A percentile compares a stretch with the other conserved stretches of the same genome.
phyloP scores from a whole-genome alignment of 2,329 filamentous ascomycete species.

The Ophiocordyceps camponoti-floridani region DNA sequence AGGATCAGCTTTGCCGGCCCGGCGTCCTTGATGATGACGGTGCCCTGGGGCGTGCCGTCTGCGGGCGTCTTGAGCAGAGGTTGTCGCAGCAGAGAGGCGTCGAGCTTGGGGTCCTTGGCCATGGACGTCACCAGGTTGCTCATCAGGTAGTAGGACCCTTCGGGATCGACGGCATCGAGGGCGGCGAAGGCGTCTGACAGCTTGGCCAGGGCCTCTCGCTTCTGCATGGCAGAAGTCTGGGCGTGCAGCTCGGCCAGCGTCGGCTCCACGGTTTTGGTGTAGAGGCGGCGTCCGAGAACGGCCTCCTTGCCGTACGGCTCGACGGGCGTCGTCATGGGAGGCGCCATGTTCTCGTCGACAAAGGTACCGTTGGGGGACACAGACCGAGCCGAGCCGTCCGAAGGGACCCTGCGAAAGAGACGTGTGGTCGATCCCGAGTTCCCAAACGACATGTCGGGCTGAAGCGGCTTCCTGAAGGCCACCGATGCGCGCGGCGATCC shows the following conservation, averaged over 20 bases:
- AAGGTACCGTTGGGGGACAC: slow-evolving; percentile 22
- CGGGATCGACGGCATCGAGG: slow-evolving; percentile 74
- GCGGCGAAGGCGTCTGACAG: slow-evolving; percentile 74
- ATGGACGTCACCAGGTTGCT: slow-evolving; percentile 60
- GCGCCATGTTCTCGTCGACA: slow-evolving; percentile 47
- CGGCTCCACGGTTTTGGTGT: slow-evolving; percentile 65
- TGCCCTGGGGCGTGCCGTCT: slow-evolving; percentile 31
- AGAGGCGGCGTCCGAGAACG: slow-evolving; percentile 62
- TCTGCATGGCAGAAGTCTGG: slow-evolving; percentile 48
- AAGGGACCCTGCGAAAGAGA: slow-evolving; percentile 72
- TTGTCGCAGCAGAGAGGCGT: slow-evolving; percentile 25
- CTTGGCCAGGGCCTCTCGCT: slow-evolving; percentile 67
- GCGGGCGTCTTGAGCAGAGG: slow-evolving; percentile 20
- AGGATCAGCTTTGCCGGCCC: slow-evolving; percentile 49
- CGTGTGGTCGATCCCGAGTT: slow-evolving; percentile 85
- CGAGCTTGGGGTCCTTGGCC: slow-evolving; percentile 49
- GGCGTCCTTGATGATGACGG: slow-evolving; percentile 38
- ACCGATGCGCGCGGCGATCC: slow-evolving; percentile 24
- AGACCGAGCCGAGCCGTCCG: slow-evolving; percentile 36
- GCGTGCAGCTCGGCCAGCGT: slow-evolving; percentile 72
- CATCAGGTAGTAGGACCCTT: slow-evolving; percentile 75
- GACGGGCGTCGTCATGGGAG: slow-evolving; percentile 22
- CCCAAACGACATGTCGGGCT: slow-evolving; percentile 81
- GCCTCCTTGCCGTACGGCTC: slow-evolving; percentile 62
- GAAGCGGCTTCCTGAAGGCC: slow-evolving; percentile 57